Conservation (phyloP, 2,329 filamentous ascomycete species). For the Sclerotinia subarctica region DNA sequence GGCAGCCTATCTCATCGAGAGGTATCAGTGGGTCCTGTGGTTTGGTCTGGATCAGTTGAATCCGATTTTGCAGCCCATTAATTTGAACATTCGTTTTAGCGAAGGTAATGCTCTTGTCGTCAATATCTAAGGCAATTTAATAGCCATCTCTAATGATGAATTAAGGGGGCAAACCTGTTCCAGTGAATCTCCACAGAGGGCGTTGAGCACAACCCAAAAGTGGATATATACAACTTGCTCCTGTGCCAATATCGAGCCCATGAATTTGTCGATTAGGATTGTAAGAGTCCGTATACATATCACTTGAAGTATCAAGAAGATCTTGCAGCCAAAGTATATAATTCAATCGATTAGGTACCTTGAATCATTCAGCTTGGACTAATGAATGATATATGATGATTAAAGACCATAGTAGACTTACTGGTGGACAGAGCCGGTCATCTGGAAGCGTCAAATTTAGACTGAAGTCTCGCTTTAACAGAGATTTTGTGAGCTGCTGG, state of each 20-base stretch:
- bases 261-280: slow-evolving; percentile 53
- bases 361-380: background rate
- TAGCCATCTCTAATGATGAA: slow-evolving; percentile 33
- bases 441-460: slow-evolving; percentile 67
- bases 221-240: slow-evolving; percentile 88
- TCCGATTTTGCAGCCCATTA: slow-evolving; percentile 63
- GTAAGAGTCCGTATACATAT: slow-evolving; percentile 47
- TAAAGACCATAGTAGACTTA: slow-evolving; percentile 41
- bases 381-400: background rate
- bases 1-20: slow-evolving; percentile 51
- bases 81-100: slow-evolving; percentile 63
- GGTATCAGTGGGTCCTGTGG: slow-evolving; percentile 54
- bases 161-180: slow-evolving; percentile 48
- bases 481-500: slow-evolving; percentile 75
- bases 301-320: slow-evolving; percentile 64
- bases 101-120: slow-evolving; percentile 62
- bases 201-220: slow-evolving; percentile 71
- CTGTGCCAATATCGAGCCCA: slow-evolving; percentile 85
- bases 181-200: slow-evolving; percentile 67
- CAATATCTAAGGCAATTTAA: slow-evolving; percentile 58
- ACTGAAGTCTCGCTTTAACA: slow-evolving; percentile 73
- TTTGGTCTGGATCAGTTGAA: slow-evolving; percentile 59
- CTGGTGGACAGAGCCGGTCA: slow-evolving; percentile 82
- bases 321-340: slow-evolving; percentile 88
- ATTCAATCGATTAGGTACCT: slow-evolving; percentile 69